phyloP scores from a whole-genome alignment of 495 filamentous ascomycete species.

The Ramalina intermedia region DNA sequence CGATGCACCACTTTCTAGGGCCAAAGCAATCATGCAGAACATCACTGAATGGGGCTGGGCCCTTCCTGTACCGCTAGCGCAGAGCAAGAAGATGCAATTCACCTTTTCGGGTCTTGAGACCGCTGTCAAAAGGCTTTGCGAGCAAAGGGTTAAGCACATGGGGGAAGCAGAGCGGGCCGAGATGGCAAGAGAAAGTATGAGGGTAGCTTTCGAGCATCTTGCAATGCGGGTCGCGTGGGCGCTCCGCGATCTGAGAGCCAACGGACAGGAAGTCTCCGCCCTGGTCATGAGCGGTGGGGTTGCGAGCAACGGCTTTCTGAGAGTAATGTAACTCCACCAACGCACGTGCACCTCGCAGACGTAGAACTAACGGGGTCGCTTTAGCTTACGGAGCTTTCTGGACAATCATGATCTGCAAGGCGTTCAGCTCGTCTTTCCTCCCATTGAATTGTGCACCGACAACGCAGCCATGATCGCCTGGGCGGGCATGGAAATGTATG shows the following conservation, averaged over 20 bases:
- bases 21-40: conserved; percentile 33
- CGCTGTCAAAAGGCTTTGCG: conserved; percentile 34
- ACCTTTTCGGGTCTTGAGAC: conserved; percentile 52
- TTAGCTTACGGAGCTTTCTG: conserved; percentile 39
- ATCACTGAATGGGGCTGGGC: conserved; percentile 40
- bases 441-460: conserved; percentile 66
- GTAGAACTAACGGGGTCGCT: not conserved
- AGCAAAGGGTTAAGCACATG: conserved; percentile 13
- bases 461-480: conserved; percentile 99
- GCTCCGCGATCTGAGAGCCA: conserved; percentile 29
- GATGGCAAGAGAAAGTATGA: conserved; percentile 59
- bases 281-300: conserved; percentile 84
- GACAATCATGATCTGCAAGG: conserved; percentile 45
- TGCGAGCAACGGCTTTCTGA: conserved; percentile 65
- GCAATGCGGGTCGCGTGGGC: conserved; percentile 55
- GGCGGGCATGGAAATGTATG: conserved; percentile 85
- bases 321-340: conserved; percentile 34
- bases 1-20: conserved; percentile 34
- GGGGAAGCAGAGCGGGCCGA: conserved; percentile 36
- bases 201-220: conserved; percentile 78
- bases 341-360: not conserved
- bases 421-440: conserved; percentile 58
- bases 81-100: conserved; percentile 37
- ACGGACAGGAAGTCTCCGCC: conserved; percentile 30
- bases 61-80: conserved; percentile 39